Evolutionary conservation across 148 eudicot genomes (phyloP).

Genomic region (Persicaria maculosa): DNA sequence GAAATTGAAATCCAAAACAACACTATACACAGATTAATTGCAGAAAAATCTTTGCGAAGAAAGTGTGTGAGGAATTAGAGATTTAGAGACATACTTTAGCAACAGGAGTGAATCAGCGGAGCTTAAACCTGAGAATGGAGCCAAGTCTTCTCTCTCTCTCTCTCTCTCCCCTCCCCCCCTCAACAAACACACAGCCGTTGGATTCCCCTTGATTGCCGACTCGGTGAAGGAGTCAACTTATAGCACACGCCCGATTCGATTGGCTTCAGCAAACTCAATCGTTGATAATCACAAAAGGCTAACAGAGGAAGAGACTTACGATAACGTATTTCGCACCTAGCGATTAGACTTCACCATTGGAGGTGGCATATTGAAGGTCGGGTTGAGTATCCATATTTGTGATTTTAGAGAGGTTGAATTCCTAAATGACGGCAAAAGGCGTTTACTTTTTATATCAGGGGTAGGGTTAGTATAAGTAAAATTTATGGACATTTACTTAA

Average conservation of each 20-base stretch:
- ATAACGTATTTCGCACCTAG: conserved; percentile 45
- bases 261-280: conserved; percentile 5
- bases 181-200: conserved; percentile 71
- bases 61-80: not conserved
- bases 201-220: conserved; percentile 60
- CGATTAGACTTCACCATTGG: not conserved
- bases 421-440: too few relatives aligned
- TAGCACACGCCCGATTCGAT: not conserved
- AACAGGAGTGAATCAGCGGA: conserved; percentile 78
- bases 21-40: not conserved
- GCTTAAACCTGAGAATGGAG: conserved; percentile 47
- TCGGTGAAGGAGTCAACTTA: conserved; percentile 76
- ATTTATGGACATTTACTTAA: too few relatives aligned
- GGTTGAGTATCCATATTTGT: not conserved
- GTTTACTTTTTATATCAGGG: too few relatives aligned
- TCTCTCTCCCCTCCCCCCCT: too few relatives aligned
- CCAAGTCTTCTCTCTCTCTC: conserved; percentile 50
- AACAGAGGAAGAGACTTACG: conserved; percentile 23
- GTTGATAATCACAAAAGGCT: not conserved
- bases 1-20: not conserved
- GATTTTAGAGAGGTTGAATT: too few relatives aligned
- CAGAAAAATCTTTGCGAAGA: not conserved
- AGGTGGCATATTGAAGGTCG: not conserved
- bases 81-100: conserved; percentile 38
- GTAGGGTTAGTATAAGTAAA: too few relatives aligned